These are phyloP conservation scores for Colletotrichum sp. DNA, from an alignment of 2,329 filamentous ascomycete genomes.

Conservation along the genomic window DNA sequence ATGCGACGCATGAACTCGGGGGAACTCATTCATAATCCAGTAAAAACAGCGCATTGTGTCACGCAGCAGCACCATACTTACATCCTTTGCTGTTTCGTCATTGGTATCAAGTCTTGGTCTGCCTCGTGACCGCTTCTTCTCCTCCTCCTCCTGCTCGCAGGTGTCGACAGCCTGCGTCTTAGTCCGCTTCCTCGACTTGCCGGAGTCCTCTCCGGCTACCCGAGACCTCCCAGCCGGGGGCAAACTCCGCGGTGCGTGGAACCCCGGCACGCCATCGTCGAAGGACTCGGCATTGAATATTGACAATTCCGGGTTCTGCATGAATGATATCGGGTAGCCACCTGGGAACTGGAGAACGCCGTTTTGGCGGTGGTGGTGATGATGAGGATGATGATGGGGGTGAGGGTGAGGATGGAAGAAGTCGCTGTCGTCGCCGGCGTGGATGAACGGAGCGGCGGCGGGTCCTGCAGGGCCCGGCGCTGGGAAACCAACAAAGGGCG, in stretches of 20 bases:
- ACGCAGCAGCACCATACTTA: constrained; percentile 52
- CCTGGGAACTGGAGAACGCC: constrained; percentile 2
- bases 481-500: not conserved
- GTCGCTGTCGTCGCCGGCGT: not conserved
- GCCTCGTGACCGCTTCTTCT: constrained; percentile 69
- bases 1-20: not conserved
- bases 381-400: not conserved
- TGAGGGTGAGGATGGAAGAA: not conserved
- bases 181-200: constrained; percentile 34
- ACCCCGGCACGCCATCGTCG: constrained; percentile 35
- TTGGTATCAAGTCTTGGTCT: constrained; percentile 77
- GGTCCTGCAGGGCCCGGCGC: not conserved
- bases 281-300: constrained; percentile 55
- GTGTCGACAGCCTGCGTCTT: constrained; percentile 28
- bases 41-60: not conserved
- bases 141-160: constrained; percentile 45
- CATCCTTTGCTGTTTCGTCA: constrained; percentile 79
- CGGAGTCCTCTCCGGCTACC: constrained; percentile 5
- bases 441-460: not conserved
- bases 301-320: constrained; percentile 38
- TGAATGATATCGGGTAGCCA: constrained; percentile 16
- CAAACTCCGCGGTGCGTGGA: constrained; percentile 22
- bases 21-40: not conserved
- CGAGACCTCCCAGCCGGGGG: constrained; percentile 18
- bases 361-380: not conserved